phyloP scores from a whole-genome alignment of 768 basidiomycete species.

The Tylopilus intermedius region DNA sequence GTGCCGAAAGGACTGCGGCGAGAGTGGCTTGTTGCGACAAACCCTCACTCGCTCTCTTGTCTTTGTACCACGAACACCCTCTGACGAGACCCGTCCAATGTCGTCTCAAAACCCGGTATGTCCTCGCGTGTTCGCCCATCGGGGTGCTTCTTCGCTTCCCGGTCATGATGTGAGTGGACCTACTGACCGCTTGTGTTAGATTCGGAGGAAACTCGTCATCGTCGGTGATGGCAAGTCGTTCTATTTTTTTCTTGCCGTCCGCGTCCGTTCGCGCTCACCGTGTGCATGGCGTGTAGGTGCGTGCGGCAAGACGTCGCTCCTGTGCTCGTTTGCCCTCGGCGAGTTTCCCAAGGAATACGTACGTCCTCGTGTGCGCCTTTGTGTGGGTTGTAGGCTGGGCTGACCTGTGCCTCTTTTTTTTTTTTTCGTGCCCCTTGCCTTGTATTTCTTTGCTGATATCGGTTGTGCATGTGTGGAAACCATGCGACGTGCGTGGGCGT shows the following conservation, averaged over 20 bases:
- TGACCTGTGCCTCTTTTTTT: too few relatives aligned
- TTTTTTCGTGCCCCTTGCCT: too few relatives aligned
- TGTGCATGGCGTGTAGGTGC: conserved; percentile 50
- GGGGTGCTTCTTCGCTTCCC: neutral
- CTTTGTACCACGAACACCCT: conserved; percentile 10
- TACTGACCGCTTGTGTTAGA: conserved; percentile 39
- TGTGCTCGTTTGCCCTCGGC: conserved; percentile 89
- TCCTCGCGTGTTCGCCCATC: conserved; percentile 8
- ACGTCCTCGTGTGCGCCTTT: conserved; percentile 30
- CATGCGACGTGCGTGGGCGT: neutral
- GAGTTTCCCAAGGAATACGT: conserved; percentile 97
- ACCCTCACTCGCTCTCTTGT: conserved; percentile 11
- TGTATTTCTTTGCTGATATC: too few relatives aligned
- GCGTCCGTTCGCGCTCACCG: neutral
- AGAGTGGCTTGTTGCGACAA: conserved; percentile 22
- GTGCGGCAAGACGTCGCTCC: conserved; percentile 90
- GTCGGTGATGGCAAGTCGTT: conserved; percentile 83
- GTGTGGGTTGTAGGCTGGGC: too few relatives aligned
- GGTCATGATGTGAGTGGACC: neutral
- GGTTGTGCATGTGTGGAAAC: too few relatives aligned
- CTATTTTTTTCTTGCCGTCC: neutral
- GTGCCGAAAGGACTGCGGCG: conserved; percentile 26
- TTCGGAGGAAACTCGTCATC: conserved; percentile 92
- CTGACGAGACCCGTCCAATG: conserved; percentile 24
- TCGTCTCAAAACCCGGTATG: conserved; percentile 59